Percentiles rank a stretch among this genome's conserved stretches.
These are phyloP conservation scores for Cryptococcus sp. DNA, from an alignment of 1,284 basidiomycete species.

Conservation along the genomic window DNA sequence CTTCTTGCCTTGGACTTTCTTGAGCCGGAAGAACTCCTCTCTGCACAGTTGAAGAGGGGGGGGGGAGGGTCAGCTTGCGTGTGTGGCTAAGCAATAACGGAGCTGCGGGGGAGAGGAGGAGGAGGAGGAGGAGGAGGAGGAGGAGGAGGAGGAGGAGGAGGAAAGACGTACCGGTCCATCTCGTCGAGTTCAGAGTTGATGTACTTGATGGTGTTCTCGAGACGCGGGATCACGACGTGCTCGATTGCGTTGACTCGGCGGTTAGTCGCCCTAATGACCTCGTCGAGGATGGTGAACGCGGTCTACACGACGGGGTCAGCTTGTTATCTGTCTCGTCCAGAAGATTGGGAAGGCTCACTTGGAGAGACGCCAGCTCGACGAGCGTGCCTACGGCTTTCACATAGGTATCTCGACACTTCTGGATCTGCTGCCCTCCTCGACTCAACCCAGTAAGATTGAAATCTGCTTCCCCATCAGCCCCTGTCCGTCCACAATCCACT, in stretches of 20 bases:
- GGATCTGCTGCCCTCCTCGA: constrained; percentile 93
- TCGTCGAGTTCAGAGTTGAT: constrained; percentile 95
- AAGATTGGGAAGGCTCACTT: constrained; percentile 38
- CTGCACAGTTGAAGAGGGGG: constrained; percentile 11
- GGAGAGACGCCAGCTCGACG: constrained; percentile 91
- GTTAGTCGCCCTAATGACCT: constrained; percentile 97
- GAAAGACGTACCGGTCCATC: constrained; percentile 69
- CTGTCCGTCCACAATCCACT: neutral
- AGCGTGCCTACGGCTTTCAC: constrained; percentile 95
- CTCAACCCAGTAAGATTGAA: constrained; percentile 98
- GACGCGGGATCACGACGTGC: constrained; percentile 89
- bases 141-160: neutral
- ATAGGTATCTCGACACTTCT: constrained; percentile 90
- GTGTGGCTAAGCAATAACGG: neutral
- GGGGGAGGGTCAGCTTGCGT: neutral
- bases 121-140: neutral
- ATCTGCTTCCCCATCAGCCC: constrained; percentile 57
- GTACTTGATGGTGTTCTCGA: constrained; percentile 97
- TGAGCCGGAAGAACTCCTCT: constrained; percentile 94
- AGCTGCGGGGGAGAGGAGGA: neutral
- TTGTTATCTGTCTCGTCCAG: neutral
- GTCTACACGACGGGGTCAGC: constrained; percentile 58
- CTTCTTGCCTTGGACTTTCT: constrained; percentile 97
- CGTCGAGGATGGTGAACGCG: constrained; percentile 97
- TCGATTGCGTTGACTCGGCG: constrained; percentile 98